phyloP scores from a whole-genome alignment of 768 basidiomycete genomes.

The Lenzites betulinus region DNA sequence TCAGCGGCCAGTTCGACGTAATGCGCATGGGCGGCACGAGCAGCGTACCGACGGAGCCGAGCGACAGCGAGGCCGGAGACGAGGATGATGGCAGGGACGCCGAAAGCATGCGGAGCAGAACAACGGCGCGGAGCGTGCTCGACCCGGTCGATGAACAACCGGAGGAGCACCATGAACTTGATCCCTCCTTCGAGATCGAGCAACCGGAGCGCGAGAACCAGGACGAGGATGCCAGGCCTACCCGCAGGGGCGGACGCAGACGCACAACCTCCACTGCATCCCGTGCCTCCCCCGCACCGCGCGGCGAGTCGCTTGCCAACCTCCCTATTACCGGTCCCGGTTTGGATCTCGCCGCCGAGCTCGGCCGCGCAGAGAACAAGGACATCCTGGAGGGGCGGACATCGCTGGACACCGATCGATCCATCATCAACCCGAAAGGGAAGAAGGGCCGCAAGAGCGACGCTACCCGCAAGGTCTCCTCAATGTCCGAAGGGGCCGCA shows the following conservation, averaged over 20 bases:
- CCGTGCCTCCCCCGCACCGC: constrained; percentile 48
- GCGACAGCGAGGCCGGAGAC: constrained; percentile 29
- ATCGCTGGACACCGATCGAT: constrained; percentile 53
- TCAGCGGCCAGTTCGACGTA: constrained; percentile 86
- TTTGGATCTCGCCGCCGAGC: constrained; percentile 87
- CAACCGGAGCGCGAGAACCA: constrained; percentile 10
- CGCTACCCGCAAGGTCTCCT: constrained; percentile 35
- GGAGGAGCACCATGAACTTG: constrained; percentile 48
- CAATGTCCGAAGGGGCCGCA: constrained; percentile 38
- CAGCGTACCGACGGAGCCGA: constrained; percentile 50
- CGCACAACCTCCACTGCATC: constrained; percentile 34
- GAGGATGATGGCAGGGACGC: constrained; percentile 35
- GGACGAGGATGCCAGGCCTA: constrained; percentile 10
- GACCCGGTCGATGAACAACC: constrained; percentile 53
- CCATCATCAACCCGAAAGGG: constrained; percentile 47
- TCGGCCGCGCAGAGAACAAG: constrained; percentile 90
- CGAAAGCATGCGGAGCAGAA: constrained; percentile 54
- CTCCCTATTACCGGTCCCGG: constrained; percentile 88
- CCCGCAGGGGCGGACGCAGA: constrained; percentile 18
- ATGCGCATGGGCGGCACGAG: constrained; percentile 42
- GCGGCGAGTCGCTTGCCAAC: constrained; percentile 83
- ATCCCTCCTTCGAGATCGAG: constrained; percentile 41
- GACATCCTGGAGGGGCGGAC: constrained; percentile 64
- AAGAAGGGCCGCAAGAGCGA: constrained; percentile 33
- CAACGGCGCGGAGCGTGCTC: constrained; percentile 57